These are phyloP conservation scores for Scutellaria baicalensis DNA, from an alignment of 257 asterid genomes.

Conservation along the genomic window DNA sequence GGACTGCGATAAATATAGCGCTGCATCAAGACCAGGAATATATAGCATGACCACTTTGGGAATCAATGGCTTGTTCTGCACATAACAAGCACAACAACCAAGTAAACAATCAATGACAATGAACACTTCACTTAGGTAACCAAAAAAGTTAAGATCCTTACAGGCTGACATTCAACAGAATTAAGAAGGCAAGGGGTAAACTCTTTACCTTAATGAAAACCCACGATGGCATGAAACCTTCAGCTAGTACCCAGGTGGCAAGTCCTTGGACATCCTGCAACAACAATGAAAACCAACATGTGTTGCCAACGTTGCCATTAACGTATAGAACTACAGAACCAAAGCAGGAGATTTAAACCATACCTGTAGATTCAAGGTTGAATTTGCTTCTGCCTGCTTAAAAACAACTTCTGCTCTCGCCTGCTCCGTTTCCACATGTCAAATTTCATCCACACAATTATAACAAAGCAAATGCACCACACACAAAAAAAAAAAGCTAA, in stretches of 20 bases:
- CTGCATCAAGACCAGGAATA: conserved; percentile 96
- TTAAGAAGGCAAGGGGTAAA: not conserved
- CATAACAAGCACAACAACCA: conserved; percentile 12
- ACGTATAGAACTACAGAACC: not conserved
- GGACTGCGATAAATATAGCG: conserved; percentile 78
- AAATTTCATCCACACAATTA: not conserved
- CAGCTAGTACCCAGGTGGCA: conserved; percentile 93
- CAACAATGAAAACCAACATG: conserved; percentile 9
- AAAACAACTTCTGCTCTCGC: conserved; percentile 68
- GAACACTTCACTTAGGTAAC: not conserved
- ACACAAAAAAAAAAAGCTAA: conserved; percentile 2
- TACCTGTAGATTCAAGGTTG: conserved; percentile 73
- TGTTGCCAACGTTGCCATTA: not conserved
- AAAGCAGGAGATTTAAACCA: conserved; percentile 2
- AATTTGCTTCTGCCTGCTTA: conserved; percentile 63
- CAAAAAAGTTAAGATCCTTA: not conserved
- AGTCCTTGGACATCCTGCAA: conserved; percentile 89
- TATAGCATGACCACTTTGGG: conserved; percentile 90
- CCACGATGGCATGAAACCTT: conserved; percentile 97
- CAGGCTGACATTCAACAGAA: not conserved
- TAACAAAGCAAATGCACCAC: not conserved
- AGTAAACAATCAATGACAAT: conserved; percentile 1
- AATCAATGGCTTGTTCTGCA: conserved; percentile 93
- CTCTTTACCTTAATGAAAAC: conserved; percentile 73
- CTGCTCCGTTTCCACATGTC: conserved; percentile 38